Evolutionary conservation across 108 stramenopile species (phyloP), one percentile per base, ranked within the genome.

Genomic region (Conticribra guillardii): DNA sequence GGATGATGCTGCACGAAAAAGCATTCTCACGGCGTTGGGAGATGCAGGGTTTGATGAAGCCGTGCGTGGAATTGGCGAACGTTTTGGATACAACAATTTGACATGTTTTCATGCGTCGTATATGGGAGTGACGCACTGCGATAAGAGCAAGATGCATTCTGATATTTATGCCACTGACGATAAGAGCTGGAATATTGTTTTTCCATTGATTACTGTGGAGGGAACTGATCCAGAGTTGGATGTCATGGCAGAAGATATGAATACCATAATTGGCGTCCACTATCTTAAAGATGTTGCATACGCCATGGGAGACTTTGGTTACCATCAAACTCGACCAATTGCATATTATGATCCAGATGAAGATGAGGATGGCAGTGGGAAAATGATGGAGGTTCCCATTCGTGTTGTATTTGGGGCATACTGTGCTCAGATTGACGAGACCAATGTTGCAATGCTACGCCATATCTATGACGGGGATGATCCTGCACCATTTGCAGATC

Each of bases 381-480:
- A 19, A 30, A 60, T 61, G 0, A 32, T 52, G 2, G 68, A 52
- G 11, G 24, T 64, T 24, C 72, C 71, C 17, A 75, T 84, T 33
- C 79, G 83, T 31, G 75, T 84, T 44, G 79, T 77, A 2, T 71
- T 77, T 58, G 75, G 80, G 9, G 69, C 71, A 19, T 84, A 81
- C 33, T 84, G 83, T 54, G 58, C 71, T 22, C 83, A 84, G 54
- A 67, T 84, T 46, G 83, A 84, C 19, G 75, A 84, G 62, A 56
- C 75, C 19, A 84, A 84, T 56, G 33, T 71, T 19, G 65, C 76
- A 3, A 81, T 84, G 80, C 23, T 77, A 7, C 44, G 65, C 34
- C 74, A 84, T 54, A 51, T 84, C 14, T 84, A 84, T 54, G 79
- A 81, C 57, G 83, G 75, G 14, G 83, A 84, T 27, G 74, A 80